phyloP scores from a whole-genome alignment of 2,329 filamentous ascomycete species.

The Chaetomiaceae sp. region DNA sequence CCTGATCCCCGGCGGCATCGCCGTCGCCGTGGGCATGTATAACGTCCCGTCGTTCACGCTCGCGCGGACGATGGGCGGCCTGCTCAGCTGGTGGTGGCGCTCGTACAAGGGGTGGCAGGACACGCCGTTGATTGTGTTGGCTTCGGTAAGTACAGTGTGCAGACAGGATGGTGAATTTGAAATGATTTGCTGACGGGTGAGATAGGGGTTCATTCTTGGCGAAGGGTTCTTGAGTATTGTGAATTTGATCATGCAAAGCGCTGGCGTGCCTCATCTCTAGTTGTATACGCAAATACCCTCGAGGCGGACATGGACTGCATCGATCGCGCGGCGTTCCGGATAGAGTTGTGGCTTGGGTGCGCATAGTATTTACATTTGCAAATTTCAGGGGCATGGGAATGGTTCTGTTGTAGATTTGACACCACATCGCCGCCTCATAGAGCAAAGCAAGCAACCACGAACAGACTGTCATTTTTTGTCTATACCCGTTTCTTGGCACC shows the following conservation, averaged over 20 bases:
- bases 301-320: not conserved
- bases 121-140: conserved; percentile 83
- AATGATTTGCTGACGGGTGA: not conserved
- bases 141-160: conserved; percentile 48
- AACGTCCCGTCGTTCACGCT: conserved; percentile 95
- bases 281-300: not conserved
- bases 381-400: too few relatives aligned
- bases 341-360: not conserved
- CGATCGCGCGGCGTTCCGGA: not conserved
- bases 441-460: not conserved
- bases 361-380: too few relatives aligned
- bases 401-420: not conserved
- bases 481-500: not conserved
- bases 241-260: conserved; percentile 69
- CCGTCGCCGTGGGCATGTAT: conserved; percentile 94
- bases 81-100: conserved; percentile 72
- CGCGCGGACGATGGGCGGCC: conserved; percentile 75
- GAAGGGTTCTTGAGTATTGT: conserved; percentile 90
- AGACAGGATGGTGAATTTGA: too few relatives aligned
- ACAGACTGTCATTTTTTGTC: not conserved
- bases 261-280: conserved; percentile 24
- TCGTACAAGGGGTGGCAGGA: conserved; percentile 48
- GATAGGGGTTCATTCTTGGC: conserved; percentile 77
- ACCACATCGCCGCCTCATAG: too few relatives aligned
- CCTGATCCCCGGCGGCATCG: conserved; percentile 86